phyloP scores from a whole-genome alignment of 371 early-diverging fungal genomes.

The Thermomucor indicae-seudaticae region DNA sequence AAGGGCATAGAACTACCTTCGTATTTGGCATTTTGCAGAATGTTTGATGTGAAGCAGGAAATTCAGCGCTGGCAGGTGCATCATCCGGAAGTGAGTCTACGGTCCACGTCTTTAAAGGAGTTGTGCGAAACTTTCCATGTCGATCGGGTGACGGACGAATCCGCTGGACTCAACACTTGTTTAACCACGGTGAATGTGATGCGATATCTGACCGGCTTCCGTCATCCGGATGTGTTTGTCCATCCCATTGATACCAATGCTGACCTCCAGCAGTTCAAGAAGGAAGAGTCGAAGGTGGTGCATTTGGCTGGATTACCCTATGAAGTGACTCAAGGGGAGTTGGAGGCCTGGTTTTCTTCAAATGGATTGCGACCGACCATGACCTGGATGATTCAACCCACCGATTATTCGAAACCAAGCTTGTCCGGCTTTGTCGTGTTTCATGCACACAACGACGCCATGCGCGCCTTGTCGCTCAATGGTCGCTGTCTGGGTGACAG shows the following conservation, averaged over 20 bases:
- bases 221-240: conserved; percentile 58
- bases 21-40: conserved; percentile 54
- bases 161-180: conserved; percentile 52
- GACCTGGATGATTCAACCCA: conserved; percentile 52
- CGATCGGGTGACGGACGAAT: conserved; percentile 29
- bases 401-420: conserved; percentile 51
- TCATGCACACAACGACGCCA: conserved; percentile 56
- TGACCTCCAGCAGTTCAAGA: conserved; percentile 62
- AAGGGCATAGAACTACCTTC: conserved; percentile 61
- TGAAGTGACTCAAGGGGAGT: conserved; percentile 62
- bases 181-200: conserved; percentile 59
- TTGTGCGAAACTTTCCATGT: conserved; percentile 60
- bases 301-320: conserved; percentile 58
- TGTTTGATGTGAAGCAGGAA: conserved; percentile 77
- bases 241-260: conserved; percentile 65
- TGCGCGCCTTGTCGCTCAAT: conserved; percentile 59
- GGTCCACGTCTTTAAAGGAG: conserved; percentile 56
- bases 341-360: conserved; percentile 64
- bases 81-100: conserved; percentile 57
- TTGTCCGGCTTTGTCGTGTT: conserved; percentile 60
- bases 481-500: conserved; percentile 67
- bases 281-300: conserved; percentile 62
- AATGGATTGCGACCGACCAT: conserved; percentile 53
- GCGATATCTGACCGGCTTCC: conserved; percentile 47
- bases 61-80: conserved; percentile 64